Base-by-base conservation (phyloP, 768 basidiomycete species). In the Lactifluus rugatus region DNA sequence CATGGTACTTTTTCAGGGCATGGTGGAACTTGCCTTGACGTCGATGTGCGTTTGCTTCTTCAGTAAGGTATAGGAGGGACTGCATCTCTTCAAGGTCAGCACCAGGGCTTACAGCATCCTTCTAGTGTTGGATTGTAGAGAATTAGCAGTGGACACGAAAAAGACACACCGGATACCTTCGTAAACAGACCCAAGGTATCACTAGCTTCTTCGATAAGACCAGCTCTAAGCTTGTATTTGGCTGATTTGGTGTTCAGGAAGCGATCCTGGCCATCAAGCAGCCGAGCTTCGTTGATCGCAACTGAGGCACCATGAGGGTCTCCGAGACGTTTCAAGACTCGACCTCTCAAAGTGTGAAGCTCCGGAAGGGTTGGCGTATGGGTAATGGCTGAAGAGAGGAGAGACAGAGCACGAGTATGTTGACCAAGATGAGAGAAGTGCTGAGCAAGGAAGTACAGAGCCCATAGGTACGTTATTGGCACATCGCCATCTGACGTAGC, bases 361-460 rank as follows among this genome's bases (percentile, higher is more conserved):
- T 99, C 96, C 0, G 96, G 94, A 0, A 99, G 75, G 0, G 93
- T 95, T 0, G 96, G 96, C 0, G 96, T 97, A 67, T 98, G 96
- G 21, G 72, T 65, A 19, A 93, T 70, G 4, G 92, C 93, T 2
- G 67, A 61, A 17, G 82, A 75, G 16, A 98, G 74, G 5, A 87
- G 72, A 16, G 76, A 71, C 9, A 95, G 72, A 0, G 93, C 81
- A 49, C 65, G 70, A 21, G 64, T 58, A 47, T 76, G 65, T 46
- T 77, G 75, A 0, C 77, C 75, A 2, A 89, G 73, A 67, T 78
- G 81, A 0, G 89, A 87, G 66, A 90, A 78, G 68, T 94, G 93
- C 65, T 95, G 91, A 0, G 93, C 85, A 50, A 98, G 84, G 77
- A 89, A 96, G 74, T 95, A 98, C 39, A 97, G 81, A 10, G 88